These are phyloP conservation scores for Salix caprea DNA, from an alignment of 345 rosid genomes.

Conservation along the genomic window DNA sequence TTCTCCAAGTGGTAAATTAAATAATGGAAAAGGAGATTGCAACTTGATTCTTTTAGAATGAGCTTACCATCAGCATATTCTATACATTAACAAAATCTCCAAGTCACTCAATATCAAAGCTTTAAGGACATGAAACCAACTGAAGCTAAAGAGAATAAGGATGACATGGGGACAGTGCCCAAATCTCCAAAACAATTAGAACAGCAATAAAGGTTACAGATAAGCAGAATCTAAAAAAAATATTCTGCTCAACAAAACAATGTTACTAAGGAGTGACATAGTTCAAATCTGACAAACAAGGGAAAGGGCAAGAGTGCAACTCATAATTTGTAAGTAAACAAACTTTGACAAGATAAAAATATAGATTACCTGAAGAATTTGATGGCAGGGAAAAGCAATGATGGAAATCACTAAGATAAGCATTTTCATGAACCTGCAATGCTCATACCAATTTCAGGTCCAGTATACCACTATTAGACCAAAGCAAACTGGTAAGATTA, in stretches of 20 bases:
- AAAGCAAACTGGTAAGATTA: not conserved
- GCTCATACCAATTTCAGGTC: conserved; percentile 15
- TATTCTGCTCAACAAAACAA: not conserved
- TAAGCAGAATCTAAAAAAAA: not conserved
- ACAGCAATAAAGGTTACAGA: not conserved
- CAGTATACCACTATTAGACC: not conserved
- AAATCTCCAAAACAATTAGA: not conserved
- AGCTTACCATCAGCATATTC: not conserved
- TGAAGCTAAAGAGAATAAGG: not conserved
- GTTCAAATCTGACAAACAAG: not conserved
- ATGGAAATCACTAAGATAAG: conserved; percentile 82
- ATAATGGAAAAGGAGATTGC: no score
- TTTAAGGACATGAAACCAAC: not conserved
- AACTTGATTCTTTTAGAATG: not conserved
- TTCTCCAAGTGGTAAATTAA: no score
- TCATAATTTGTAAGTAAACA: not conserved
- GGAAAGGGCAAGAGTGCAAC: not conserved
- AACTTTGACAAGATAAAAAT: not conserved
- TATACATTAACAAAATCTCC: not conserved
- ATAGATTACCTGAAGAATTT: conserved; percentile 60
- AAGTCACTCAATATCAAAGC: not conserved
- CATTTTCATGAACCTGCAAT: conserved; percentile 90
- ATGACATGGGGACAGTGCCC: not conserved
- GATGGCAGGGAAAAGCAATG: conserved; percentile 84
- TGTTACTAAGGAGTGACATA: not conserved